Conservation (phyloP, 1,284 basidiomycete species). For the Cryptococcus hybrid region DNA sequence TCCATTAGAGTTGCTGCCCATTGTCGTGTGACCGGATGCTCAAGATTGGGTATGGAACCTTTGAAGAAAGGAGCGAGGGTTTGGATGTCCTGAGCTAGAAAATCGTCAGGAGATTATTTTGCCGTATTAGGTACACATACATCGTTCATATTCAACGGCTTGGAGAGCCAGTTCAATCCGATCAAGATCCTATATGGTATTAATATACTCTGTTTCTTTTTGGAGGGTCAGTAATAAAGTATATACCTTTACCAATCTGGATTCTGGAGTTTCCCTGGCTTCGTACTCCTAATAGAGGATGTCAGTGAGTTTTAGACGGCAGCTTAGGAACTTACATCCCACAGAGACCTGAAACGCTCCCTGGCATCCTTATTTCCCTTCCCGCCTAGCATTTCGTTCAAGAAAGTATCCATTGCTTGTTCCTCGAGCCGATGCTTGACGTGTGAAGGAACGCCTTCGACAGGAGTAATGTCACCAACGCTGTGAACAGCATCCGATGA, state of each 20-base stretch:
- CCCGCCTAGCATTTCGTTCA: conserved; percentile 82
- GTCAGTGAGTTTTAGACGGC: conserved; percentile 39
- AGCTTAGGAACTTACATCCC: conserved; percentile 59
- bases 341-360: conserved; percentile 71
- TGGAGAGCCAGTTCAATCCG: conserved; percentile 85
- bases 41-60: conserved; percentile 54
- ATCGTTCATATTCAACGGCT: conserved; percentile 56
- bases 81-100: conserved; percentile 43
- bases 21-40: conserved; percentile 69
- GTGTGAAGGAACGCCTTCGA: conserved; percentile 76
- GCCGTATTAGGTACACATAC: conserved; percentile 34
- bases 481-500: conserved; percentile 15
- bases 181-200: conserved; percentile 64
- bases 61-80: conserved; percentile 47
- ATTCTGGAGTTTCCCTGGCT: conserved; percentile 72
- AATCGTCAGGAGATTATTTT: background rate
- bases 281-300: conserved; percentile 75
- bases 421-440: conserved; percentile 67
- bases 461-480: conserved; percentile 91
- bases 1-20: conserved; percentile 69
- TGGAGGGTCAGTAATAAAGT: background rate
- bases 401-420: conserved; percentile 89
- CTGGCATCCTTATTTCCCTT: conserved; percentile 63
- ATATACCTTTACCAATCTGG: conserved; percentile 85
- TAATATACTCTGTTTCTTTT: background rate